A percentile compares a stretch with the other conserved stretches of the same genome.
phyloP scores from a whole-genome alignment of 495 filamentous ascomycete species.

The Aspergillus bertholletiae region DNA sequence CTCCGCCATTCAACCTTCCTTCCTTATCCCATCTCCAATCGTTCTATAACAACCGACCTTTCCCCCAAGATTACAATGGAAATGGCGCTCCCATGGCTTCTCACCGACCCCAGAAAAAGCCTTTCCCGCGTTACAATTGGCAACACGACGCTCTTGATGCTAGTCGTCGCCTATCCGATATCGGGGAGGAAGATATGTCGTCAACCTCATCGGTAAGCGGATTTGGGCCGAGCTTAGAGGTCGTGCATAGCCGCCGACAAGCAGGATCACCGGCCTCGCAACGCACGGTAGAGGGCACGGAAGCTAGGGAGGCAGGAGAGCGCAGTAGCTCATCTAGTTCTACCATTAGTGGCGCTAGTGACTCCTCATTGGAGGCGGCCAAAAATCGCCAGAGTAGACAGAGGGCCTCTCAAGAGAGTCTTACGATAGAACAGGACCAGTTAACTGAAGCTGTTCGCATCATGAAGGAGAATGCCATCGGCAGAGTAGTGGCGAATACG shows the following conservation, averaged over 20 bases:
- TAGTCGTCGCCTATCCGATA: conserved; percentile 66
- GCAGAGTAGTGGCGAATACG: conserved; percentile 20
- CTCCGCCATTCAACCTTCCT: conserved; percentile 42
- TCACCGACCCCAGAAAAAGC: conserved; percentile 28
- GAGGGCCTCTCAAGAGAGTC: conserved; percentile 10
- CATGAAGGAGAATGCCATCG: conserved; percentile 6
- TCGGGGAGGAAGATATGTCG: conserved; percentile 56
- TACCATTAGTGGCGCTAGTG: conserved; percentile 37
- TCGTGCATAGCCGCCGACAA: conserved; percentile 7
- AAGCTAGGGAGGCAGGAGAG: conserved; percentile 17
- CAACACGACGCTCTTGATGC: conserved; percentile 49
- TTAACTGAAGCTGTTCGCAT: conserved; percentile 6
- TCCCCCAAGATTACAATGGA: conserved; percentile 17
- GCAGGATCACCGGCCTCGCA: conserved; percentile 14
- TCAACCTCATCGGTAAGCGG: conserved; percentile 25
- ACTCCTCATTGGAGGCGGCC: conserved; percentile 17
- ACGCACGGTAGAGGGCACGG: conserved; percentile 7
- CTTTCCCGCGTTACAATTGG: conserved; percentile 44
- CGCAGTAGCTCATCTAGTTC: conserved; percentile 39
- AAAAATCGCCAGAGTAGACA: conserved; percentile 15
- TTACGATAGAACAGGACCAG: conserved; percentile 5
- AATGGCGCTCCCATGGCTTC: background rate
- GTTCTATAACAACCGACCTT: conserved; percentile 19
- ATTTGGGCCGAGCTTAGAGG: conserved; percentile 12
- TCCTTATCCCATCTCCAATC: conserved; percentile 36